Evolutionary conservation across 305 asterid species (phyloP).

Genomic region (Vinca major): DNA sequence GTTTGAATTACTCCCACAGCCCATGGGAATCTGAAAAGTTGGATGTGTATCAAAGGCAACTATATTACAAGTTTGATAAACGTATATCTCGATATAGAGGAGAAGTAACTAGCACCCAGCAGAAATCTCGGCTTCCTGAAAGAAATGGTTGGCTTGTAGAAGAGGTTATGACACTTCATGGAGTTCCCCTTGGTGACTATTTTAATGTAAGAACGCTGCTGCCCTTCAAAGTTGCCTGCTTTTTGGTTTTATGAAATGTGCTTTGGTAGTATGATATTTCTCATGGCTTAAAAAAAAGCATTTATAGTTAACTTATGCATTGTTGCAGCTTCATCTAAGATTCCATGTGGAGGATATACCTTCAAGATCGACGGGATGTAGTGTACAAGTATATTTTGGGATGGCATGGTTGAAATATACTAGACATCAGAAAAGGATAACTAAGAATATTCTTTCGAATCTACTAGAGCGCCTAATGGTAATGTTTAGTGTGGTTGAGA

Average conservation of each 20-base stretch:
- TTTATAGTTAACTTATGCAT: neutral
- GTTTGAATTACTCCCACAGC: slow-evolving; percentile 68
- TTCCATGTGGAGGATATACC: slow-evolving; percentile 75
- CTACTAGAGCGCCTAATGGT: slow-evolving; percentile 71
- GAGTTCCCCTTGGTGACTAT: slow-evolving; percentile 86
- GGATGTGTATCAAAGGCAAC: slow-evolving; percentile 82
- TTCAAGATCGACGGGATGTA: slow-evolving; percentile 66
- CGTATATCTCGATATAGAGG: slow-evolving; percentile 72
- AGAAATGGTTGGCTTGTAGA: slow-evolving; percentile 77
- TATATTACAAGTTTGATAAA: slow-evolving; percentile 74
- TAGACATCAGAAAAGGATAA: slow-evolving; percentile 63
- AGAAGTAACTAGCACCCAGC: slow-evolving; percentile 96
- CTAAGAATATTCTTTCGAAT: slow-evolving; percentile 62
- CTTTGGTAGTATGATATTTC: neutral
- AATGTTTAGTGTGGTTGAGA: slow-evolving; percentile 70
- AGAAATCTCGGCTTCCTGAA: slow-evolving; percentile 54
- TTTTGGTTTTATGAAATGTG: neutral
- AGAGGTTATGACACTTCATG: slow-evolving; percentile 95
- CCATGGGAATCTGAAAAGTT: slow-evolving; percentile 88
- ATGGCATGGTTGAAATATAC: slow-evolving; percentile 74
- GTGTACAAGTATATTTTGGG: slow-evolving; percentile 64
- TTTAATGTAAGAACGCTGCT: slow-evolving; percentile 47
- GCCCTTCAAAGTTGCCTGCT: slow-evolving; percentile 1
- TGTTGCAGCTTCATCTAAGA: slow-evolving; percentile 72
- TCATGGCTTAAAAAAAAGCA: neutral